Evolutionary conservation across 352 stramenopile species (phyloP), one percentile per base, ranked within the genome.

Genomic region (Elongisporangium prolatum): DNA sequence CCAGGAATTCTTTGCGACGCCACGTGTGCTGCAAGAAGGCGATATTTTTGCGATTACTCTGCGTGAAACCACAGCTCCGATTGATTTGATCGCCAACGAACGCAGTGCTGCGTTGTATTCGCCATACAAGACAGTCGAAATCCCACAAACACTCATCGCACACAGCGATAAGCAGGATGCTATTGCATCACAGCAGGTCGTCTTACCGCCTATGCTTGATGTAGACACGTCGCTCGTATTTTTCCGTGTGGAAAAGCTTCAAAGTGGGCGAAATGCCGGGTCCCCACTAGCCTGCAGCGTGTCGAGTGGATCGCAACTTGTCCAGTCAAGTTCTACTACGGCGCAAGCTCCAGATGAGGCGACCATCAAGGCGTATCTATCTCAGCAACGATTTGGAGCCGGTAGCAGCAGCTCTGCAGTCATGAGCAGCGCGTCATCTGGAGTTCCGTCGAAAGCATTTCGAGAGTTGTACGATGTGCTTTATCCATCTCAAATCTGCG

Each of bases 161-260:
- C 2, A 6, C 9, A 13, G 28, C 5, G 28, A 40, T 40, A 40
- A 40, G 28, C 28, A 40, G 2, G 28, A 40, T 40, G 28, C 28
- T 40, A 2, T 9, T 40, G 44, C 63, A 22, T 56, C 54, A 9
- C 81, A 65, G 58, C 63, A 77, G 56, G 60, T 69, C 28, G 48
- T 78, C 0, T 66, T 88, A 44, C 76, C 79, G 2, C 81, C 81
- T 8, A 63, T 71, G 17, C 63, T 93, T 9, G 47, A 69, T 28
- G 52, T 89, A 1, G 80, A 93, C 55, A 86, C 77, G 21, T 71
- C 67, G n/a, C 62, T 94, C 9, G 67, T 91, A 53, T 92, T 91
- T 52, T 92, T 92, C 54, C 77, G 77, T 20, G 82, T 94, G 8
- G 72, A 92, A 25, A 83, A 78, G 37, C 48, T 94, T 8, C 65